A percentile compares a stretch with the other conserved stretches of the same genome.
These are phyloP conservation scores for Conoideocrella luteorostrata DNA, from an alignment of 2,329 filamentous ascomycete species.

Conservation along the genomic window DNA sequence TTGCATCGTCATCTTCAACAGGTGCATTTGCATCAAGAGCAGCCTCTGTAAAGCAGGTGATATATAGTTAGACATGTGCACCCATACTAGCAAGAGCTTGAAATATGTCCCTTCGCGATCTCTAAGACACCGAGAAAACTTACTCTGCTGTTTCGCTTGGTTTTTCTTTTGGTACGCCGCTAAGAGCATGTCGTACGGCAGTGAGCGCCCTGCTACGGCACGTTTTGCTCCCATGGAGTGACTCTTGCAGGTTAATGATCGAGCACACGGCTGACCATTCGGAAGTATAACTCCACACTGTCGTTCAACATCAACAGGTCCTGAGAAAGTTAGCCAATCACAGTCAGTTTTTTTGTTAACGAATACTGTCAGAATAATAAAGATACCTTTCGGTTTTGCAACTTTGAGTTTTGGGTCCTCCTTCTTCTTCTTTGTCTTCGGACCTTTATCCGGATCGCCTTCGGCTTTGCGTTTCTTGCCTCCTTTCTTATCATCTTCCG, in stretches of 20 bases:
- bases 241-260: constrained; percentile 87
- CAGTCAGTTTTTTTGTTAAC: no score
- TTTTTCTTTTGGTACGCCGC: constrained; percentile 95
- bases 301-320: constrained; percentile 87
- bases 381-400: constrained; percentile 71
- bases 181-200: constrained; percentile 89
- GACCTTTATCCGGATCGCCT: constrained; percentile 69
- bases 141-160: constrained; percentile 94
- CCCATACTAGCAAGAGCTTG: not conserved
- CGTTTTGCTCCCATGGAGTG: constrained; percentile 94
- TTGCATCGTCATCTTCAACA: constrained; percentile 76
- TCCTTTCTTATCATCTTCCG: constrained; percentile 53
- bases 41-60: constrained; percentile 55
- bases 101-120: not conserved
- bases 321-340: constrained; percentile 24
- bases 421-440: constrained; percentile 91
- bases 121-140: constrained; percentile 26
- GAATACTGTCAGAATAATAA: not conserved
- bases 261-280: constrained; percentile 80
- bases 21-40: constrained; percentile 92
- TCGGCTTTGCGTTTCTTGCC: constrained; percentile 77
- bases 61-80: constrained; percentile 1
- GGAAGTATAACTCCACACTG: constrained; percentile 85
- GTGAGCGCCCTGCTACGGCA: constrained; percentile 75
- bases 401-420: constrained; percentile 80